Base-by-base conservation (phyloP, 352 stramenopile species). In the Globisporangium megalacanthum region DNA sequence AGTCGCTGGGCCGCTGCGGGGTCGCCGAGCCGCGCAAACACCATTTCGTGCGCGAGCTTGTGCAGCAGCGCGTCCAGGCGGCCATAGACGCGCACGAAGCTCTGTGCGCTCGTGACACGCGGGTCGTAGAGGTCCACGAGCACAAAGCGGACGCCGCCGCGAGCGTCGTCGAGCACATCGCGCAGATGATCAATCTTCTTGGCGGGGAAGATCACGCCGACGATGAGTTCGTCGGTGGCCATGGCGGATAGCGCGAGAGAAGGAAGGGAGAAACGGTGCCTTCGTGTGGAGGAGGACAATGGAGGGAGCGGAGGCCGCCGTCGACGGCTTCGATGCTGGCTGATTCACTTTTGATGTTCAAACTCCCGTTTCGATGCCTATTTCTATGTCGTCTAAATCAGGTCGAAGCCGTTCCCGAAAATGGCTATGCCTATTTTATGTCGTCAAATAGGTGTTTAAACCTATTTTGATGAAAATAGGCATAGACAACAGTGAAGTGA, bases 21-120 rank as follows among this genome's bases (percentile, higher is more conserved):
- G 56, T 93, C 77, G 6, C 79, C 81, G 33, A 88, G 65, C 6
- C 56, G 65, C 15, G 70, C 69, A 52, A 89, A 93, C 42, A 93
- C 80, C 81, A 93, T 89, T 39, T 93, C 83, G 57, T 93, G 83
- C 44, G 81, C 81, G 48, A 93, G 60, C 56, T 93, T 93, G 70
- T 93, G 83, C 55, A 93, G 70, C 54, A 93, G 39, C 20, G 68
- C 83, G 65, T 90, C 75, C 48, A 91, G 54, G 5, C 46, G 65
- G 15, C 79, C 77, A 56, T 81, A 79, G 46, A 62, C 64, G 19
- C 62, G 60, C 15, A 56, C 49, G 14, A 93, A 55, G 68, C 60
- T 57, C 17, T 81, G 66, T 29, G 61, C 52, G 41, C 68, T 56
- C 25, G 33, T 61, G 14, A 73, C 59, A 15, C 68, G 55, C n/a